A percentile compares a stretch with the other conserved stretches of the same genome.
Conservation (phyloP, 2,329 filamentous ascomycete species). For the Pseudogymnoascus sp. region DNA sequence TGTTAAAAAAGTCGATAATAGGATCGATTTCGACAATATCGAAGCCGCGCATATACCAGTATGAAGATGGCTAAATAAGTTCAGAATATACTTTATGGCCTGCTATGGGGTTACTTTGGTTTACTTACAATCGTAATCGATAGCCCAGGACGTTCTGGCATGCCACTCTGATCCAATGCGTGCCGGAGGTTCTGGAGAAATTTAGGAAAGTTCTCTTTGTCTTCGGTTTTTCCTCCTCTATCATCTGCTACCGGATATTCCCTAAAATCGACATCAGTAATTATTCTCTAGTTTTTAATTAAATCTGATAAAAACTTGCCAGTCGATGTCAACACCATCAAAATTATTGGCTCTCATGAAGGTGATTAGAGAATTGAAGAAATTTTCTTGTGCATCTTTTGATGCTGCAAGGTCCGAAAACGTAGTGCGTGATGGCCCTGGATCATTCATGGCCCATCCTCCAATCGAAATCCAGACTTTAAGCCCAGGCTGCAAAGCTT, state of each 20-base stretch:
- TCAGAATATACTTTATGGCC: not conserved
- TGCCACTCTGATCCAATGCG: not conserved
- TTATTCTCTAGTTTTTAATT: not conserved
- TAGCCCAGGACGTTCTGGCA: not conserved
- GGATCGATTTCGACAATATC: conserved; percentile 19
- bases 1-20: conserved; percentile 24
- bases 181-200: conserved; percentile 17
- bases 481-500: conserved; percentile 21
- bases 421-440: conserved; percentile 18
- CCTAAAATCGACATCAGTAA: not conserved
- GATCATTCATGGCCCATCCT: conserved; percentile 35
- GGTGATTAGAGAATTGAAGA: conserved; percentile 30
- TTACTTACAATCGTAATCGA: not conserved
- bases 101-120: not conserved
- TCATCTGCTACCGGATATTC: conserved; percentile 32
- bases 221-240: conserved; percentile 30
- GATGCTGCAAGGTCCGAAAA: conserved; percentile 30
- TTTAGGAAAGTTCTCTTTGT: conserved; percentile 29
- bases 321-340: conserved; percentile 39
- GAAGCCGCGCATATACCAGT: conserved; percentile 27
- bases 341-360: conserved; percentile 37
- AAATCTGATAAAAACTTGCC: conserved; percentile 19
- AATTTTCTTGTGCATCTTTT: conserved; percentile 25
- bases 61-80: conserved; percentile 16
- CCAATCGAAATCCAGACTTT: conserved; percentile 31